phyloP scores from a whole-genome alignment of 257 asterid genomes.

The Paulownia fortunei region DNA sequence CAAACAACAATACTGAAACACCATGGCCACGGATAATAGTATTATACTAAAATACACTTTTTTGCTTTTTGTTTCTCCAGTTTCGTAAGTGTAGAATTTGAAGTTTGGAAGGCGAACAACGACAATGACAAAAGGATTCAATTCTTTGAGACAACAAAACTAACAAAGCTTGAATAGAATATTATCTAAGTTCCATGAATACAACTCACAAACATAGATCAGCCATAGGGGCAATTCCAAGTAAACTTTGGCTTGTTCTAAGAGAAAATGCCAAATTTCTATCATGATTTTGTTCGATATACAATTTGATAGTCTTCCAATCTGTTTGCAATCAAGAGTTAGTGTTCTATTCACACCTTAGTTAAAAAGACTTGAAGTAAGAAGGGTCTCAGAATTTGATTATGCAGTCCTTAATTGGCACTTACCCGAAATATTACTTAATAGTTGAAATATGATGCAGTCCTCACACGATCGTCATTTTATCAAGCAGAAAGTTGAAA shows the following conservation, averaged over 20 bases:
- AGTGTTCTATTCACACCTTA: not conserved
- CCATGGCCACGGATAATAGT: too few relatives aligned
- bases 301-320: not conserved
- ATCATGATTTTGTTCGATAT: not conserved
- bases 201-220: constrained; percentile 18
- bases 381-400: not conserved
- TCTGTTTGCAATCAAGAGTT: not conserved
- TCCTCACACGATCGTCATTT: too few relatives aligned
- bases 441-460: too few relatives aligned
- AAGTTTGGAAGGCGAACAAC: constrained; percentile 31
- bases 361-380: not conserved
- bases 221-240: constrained; percentile 24
- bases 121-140: constrained; percentile 9
- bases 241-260: not conserved
- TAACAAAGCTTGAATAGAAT: constrained; percentile 19
- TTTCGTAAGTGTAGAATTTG: too few relatives aligned
- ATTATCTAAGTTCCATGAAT: constrained; percentile 17
- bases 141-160: too few relatives aligned
- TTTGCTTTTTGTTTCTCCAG: too few relatives aligned
- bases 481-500: too few relatives aligned
- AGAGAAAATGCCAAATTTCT: not conserved
- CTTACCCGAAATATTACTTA: not conserved
- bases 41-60: too few relatives aligned
- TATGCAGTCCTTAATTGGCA: too few relatives aligned
- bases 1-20: too few relatives aligned